Conservation (phyloP, 2,329 filamentous ascomycete genomes). For the Penicillium paneum region DNA sequence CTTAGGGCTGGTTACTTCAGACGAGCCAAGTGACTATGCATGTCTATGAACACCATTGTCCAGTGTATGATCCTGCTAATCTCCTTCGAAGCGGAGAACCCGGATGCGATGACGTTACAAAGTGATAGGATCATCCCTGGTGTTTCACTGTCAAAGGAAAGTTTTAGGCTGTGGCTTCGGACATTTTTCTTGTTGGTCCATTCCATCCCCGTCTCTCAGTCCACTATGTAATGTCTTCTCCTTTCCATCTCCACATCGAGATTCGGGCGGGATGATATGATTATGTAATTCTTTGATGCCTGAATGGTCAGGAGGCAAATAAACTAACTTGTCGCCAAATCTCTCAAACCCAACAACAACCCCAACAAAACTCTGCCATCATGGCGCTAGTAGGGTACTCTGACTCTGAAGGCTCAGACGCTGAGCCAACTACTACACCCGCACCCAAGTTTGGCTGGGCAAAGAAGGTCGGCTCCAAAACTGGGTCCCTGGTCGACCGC, state of each 20-base stretch:
- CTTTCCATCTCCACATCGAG: not conserved
- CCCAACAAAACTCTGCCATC: not conserved
- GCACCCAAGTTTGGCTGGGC: constrained; percentile 3
- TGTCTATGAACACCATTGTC: not conserved
- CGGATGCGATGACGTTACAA: constrained; percentile 28
- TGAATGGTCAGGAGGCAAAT: not conserved
- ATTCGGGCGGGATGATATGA: not conserved
- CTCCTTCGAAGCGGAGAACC: constrained; percentile 14
- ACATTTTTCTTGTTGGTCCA: constrained; percentile 1
- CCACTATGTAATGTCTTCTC: not conserved
- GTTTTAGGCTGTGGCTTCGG: not conserved
- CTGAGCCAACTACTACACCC: constrained; percentile 47
- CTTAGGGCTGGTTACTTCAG: not conserved
- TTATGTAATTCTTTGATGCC: not conserved
- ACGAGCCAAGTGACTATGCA: not conserved
- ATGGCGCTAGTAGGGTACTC: constrained; percentile 85
- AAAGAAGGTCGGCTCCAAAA: constrained; percentile 40
- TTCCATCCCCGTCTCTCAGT: not conserved
- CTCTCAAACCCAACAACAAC: not conserved
- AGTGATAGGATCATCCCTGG: constrained; percentile 8
- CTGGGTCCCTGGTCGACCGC: constrained; percentile 72
- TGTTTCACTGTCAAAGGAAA: not conserved
- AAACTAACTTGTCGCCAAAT: not conserved
- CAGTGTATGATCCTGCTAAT: not conserved
- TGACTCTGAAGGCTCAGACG: constrained; percentile 69